Conservation (phyloP, 2,329 filamentous ascomycete species). For the Drechmeria coniospora region DNA sequence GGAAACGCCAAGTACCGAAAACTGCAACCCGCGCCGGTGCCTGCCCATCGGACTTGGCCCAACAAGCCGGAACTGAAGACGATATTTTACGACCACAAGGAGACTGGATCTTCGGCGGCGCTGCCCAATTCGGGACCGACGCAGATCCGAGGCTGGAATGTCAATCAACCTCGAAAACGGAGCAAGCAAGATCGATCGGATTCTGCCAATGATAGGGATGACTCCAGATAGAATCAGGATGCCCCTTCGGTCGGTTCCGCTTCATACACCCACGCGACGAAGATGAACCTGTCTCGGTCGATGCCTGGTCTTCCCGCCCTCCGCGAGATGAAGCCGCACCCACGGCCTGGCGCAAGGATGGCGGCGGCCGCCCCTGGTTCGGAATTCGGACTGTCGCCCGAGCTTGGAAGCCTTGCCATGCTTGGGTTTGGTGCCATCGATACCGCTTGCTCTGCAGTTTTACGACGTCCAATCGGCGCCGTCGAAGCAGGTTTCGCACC, state of each 20-base stretch:
- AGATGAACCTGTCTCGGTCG: too few species aligned
- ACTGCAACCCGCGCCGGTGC: slow-evolving; percentile 41
- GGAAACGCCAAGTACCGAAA: slow-evolving; percentile 35
- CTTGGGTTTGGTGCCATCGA: slow-evolving; percentile 9
- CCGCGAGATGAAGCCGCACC: background rate
- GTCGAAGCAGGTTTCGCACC: too few species aligned
- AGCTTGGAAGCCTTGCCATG: slow-evolving; percentile 4
- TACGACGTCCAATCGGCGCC: too few species aligned
- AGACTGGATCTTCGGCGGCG: slow-evolving; percentile 38
- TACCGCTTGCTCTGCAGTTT: too few species aligned
- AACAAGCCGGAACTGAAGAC: slow-evolving; percentile 40
- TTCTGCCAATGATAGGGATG: slow-evolving; percentile 18
- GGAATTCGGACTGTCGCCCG: background rate
- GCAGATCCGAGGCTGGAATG: slow-evolving; percentile 41
- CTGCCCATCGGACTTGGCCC: slow-evolving; percentile 31
- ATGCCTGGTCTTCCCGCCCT: slow-evolving; percentile 3
- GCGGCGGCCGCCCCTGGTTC: slow-evolving; percentile 6
- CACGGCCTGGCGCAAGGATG: slow-evolving; percentile 6
- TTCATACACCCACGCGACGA: background rate
- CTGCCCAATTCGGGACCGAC: slow-evolving; percentile 40
- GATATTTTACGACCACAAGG: slow-evolving; percentile 44
- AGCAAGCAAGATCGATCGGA: slow-evolving; percentile 18
- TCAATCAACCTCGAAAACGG: slow-evolving; percentile 23
- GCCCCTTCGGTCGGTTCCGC: slow-evolving; percentile 8
- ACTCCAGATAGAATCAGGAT: slow-evolving; percentile 22